Conservation (phyloP, 2,329 filamentous ascomycete species). For the Sarocladium kiliense region DNA sequence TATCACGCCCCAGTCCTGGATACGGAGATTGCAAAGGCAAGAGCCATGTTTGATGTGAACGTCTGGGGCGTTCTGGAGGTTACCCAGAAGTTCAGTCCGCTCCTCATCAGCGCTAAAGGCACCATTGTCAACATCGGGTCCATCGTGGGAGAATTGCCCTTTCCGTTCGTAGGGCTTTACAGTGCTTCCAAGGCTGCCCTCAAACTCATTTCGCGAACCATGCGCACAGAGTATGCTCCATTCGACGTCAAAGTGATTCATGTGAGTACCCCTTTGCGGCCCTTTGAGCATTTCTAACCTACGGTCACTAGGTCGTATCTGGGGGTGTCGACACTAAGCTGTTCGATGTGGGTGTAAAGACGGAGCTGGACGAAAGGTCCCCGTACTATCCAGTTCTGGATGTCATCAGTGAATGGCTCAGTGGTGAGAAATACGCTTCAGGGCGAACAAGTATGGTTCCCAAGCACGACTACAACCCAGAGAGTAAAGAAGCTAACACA, state of each 20-base stretch:
- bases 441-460: neutral
- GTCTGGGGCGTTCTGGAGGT: conserved; percentile 28
- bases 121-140: conserved; percentile 21
- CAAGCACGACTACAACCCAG: neutral
- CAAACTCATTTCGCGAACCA: conserved; percentile 29
- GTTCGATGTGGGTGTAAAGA: conserved; percentile 31
- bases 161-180: conserved; percentile 31
- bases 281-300: neutral
- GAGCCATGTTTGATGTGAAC: conserved; percentile 36
- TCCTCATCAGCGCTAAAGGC: conserved; percentile 18
- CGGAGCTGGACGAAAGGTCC: conserved; percentile 30
- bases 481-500: neutral
- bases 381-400: conserved; percentile 16
- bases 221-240: conserved; percentile 33
- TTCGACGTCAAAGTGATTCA: conserved; percentile 28
- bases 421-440: conserved; percentile 10
- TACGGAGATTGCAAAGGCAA: conserved; percentile 23
- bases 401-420: conserved; percentile 14
- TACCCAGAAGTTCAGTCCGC: conserved; percentile 15
- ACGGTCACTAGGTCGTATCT: conserved; percentile 18
- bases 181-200: conserved; percentile 39
- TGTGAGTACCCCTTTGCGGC: conserved; percentile 9
- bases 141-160: conserved; percentile 11
- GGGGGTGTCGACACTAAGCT: conserved; percentile 27
- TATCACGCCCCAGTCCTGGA: conserved; percentile 24